Evolutionary conservation across 495 filamentous ascomycete genomes (phyloP).

Genomic region (Peziza echinospora): DNA sequence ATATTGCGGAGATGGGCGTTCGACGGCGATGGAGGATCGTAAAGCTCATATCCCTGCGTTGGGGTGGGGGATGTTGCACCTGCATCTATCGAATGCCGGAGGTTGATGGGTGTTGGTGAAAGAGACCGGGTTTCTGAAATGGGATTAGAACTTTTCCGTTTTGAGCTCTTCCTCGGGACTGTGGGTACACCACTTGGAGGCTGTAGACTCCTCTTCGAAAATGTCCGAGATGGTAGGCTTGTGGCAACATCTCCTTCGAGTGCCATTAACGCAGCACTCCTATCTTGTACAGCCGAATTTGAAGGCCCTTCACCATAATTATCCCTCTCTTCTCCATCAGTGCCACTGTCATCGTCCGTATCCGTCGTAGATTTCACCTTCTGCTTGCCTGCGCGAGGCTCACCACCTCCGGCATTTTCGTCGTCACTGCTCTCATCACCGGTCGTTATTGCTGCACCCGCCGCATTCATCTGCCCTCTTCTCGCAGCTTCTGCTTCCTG

Average conservation of each 20-base stretch:
- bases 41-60: constrained; percentile 12
- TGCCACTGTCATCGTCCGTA: constrained; percentile 1
- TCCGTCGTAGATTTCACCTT: constrained; percentile 1
- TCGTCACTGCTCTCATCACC: background rate
- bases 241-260: too few relatives aligned
- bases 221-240: too few relatives aligned
- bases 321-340: constrained; percentile 5
- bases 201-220: constrained; percentile 12
- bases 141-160: constrained; percentile 24
- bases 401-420: constrained; percentile 10
- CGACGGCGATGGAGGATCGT: constrained; percentile 12
- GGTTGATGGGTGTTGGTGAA: constrained; percentile 14
- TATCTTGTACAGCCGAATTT: background rate
- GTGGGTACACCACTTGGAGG: constrained; percentile 20
- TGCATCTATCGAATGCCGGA: too few relatives aligned
- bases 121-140: constrained; percentile 8
- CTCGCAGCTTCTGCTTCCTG: constrained; percentile 2
- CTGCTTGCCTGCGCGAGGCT: constrained; percentile 3
- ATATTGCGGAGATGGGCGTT: constrained; percentile 7
- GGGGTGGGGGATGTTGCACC: constrained; percentile 14
- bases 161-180: constrained; percentile 42
- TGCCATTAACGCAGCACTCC: background rate
- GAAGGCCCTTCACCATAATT: constrained; percentile 3
- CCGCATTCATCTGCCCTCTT: background rate
- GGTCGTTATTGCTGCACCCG: background rate